These are phyloP conservation scores for Penicillium brasilianum DNA, from an alignment of 2,329 filamentous ascomycete species.

Conservation along the genomic window DNA sequence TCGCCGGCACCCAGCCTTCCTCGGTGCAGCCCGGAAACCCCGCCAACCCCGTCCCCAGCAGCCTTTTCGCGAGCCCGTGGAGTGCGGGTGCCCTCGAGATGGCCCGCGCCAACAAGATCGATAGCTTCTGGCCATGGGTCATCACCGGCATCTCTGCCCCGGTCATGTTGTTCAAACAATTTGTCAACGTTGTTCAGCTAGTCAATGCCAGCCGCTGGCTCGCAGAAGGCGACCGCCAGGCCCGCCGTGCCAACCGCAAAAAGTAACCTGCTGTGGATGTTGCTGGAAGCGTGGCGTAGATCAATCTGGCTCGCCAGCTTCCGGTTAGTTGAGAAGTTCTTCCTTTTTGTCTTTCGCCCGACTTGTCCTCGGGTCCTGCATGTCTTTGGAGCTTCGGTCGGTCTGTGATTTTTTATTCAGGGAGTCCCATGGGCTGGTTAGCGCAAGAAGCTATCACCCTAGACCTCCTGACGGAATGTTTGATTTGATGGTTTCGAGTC, in stretches of 20 bases:
- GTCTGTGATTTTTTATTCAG: conserved; percentile 30
- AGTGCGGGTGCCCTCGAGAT: conserved; percentile 91
- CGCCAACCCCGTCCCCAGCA: conserved; percentile 68
- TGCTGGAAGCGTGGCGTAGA: neutral
- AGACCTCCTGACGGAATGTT: conserved; percentile 17
- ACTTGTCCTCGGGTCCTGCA: conserved; percentile 31
- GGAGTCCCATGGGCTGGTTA: conserved; percentile 17
- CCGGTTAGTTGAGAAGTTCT: conserved; percentile 5
- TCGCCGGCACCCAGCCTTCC: conserved; percentile 59
- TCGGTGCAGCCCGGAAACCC: conserved; percentile 69
- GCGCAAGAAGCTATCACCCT: conserved; percentile 13
- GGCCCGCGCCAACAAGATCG: conserved; percentile 92
- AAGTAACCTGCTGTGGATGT: conserved; percentile 27
- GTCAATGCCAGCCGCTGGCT: conserved; percentile 91
- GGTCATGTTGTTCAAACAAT: conserved; percentile 89
- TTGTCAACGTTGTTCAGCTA: conserved; percentile 92
- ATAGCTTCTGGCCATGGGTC: conserved; percentile 76
- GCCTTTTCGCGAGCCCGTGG: conserved; percentile 86
- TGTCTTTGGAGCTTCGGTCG: conserved; percentile 41
- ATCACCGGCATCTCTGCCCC: conserved; percentile 80
- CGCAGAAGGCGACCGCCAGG: conserved; percentile 78
- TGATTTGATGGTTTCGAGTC: conserved; percentile 24
- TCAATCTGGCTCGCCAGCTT: neutral
- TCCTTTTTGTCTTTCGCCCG: conserved; percentile 21
- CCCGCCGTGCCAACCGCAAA: conserved; percentile 59